Evolutionary conservation across 2,329 filamentous ascomycete species (phyloP).

Genomic region (Verticillium nonalfalfae): DNA sequence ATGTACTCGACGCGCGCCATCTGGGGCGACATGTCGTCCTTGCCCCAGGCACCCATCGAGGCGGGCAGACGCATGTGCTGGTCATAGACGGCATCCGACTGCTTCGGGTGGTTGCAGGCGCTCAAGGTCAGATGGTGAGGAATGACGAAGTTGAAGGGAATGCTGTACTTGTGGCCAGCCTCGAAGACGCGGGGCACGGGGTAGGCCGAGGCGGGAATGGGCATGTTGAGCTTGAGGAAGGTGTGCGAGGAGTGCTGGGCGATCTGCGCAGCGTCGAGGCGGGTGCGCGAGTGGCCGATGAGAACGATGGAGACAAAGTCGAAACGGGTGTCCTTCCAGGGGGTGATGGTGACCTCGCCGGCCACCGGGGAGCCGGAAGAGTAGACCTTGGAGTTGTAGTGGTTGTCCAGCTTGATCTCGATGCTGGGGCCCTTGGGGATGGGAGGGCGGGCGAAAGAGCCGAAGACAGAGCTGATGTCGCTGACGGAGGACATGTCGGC

Average conservation of each 20-base stretch:
- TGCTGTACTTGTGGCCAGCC: conserved; percentile 37
- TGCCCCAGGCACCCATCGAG: conserved; percentile 44
- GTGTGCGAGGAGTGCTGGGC: conserved; percentile 42
- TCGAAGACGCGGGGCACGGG: conserved; percentile 41
- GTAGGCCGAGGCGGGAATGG: conserved; percentile 38
- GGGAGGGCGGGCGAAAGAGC: conserved; percentile 2
- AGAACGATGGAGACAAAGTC: conserved; percentile 47
- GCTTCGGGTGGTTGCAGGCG: conserved; percentile 45
- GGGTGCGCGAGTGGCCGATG: conserved; percentile 42
- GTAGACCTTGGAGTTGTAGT: conserved; percentile 50
- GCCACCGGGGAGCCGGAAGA: conserved; percentile 45
- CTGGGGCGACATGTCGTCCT: conserved; percentile 47
- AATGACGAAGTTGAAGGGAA: conserved; percentile 55
- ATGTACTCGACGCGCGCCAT: conserved; percentile 49
- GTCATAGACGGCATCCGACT: conserved; percentile 38
- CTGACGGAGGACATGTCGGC: conserved; percentile 10
- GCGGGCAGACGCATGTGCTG: conserved; percentile 49
- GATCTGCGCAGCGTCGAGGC: conserved; percentile 42
- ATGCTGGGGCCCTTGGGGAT: conserved; percentile 26
- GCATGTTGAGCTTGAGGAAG: conserved; percentile 52
- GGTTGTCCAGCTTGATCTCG: conserved; percentile 42
- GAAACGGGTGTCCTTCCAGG: conserved; percentile 39
- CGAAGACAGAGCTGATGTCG: conserved; percentile 11
- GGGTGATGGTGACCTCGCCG: conserved; percentile 40
- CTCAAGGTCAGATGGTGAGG: conserved; percentile 51